Conservation (phyloP, 2,329 filamentous ascomycete genomes). For the Venturia oleaginea region DNA sequence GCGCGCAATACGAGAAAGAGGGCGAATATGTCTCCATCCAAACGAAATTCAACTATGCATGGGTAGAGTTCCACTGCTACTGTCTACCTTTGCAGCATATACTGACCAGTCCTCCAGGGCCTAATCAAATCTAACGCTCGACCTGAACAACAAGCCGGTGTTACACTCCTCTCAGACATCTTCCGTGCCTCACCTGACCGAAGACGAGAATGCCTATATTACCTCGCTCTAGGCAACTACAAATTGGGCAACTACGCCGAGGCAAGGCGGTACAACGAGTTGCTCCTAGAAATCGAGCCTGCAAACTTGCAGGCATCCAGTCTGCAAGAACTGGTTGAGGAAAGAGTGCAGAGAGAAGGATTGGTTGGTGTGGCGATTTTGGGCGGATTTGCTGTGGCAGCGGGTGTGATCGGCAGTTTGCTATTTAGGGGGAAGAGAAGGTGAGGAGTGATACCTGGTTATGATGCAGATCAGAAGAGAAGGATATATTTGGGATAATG, state of each 20-base stretch:
- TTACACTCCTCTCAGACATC: slow-evolving; percentile 89
- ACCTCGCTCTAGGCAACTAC: slow-evolving; percentile 93
- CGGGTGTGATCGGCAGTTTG: slow-evolving; percentile 84
- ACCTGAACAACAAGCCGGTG: slow-evolving; percentile 84
- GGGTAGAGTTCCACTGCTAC: slow-evolving; percentile 50
- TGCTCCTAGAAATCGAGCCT: slow-evolving; percentile 82
- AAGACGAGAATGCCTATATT: slow-evolving; percentile 95
- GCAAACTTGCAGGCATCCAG: slow-evolving; percentile 85
- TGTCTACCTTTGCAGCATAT: neutral
- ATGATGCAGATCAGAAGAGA: neutral
- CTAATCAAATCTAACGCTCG: slow-evolving; percentile 86
- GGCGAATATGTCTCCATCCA: slow-evolving; percentile 94
- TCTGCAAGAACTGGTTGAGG: slow-evolving; percentile 80
- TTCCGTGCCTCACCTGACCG: slow-evolving; percentile 90
- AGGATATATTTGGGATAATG: neutral
- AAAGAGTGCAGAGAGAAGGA: slow-evolving; percentile 91
- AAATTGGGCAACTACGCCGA: slow-evolving; percentile 97
- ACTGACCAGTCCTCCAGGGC: slow-evolving; percentile 47
- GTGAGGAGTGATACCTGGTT: slow-evolving; percentile 25
- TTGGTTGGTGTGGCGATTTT: slow-evolving; percentile 91
- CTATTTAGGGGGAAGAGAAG: slow-evolving; percentile 67
- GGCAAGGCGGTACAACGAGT: slow-evolving; percentile 87
- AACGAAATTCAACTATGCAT: slow-evolving; percentile 99
- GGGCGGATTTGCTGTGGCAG: slow-evolving; percentile 83
- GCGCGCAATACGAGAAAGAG: slow-evolving; percentile 93